Evolutionary conservation across 2,329 filamentous ascomycete species (phyloP).

Genomic region (Ilyonectria destructans): DNA sequence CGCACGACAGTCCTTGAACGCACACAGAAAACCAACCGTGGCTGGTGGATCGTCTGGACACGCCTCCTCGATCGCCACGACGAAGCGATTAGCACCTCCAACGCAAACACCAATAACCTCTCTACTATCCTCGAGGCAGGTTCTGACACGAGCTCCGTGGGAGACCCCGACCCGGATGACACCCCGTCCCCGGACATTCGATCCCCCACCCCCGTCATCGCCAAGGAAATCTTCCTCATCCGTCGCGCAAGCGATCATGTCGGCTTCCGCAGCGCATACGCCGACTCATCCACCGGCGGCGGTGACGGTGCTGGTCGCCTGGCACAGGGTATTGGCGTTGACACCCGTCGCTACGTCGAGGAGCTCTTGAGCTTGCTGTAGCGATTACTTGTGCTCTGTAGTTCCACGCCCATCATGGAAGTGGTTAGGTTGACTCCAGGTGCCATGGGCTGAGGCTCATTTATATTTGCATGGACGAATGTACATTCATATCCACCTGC

Average conservation of each 20-base stretch:
- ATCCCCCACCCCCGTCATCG: conserved; percentile 38
- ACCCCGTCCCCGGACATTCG: neutral
- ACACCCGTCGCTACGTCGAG: conserved; percentile 84
- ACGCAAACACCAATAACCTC: conserved; percentile 39
- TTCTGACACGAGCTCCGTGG: conserved; percentile 32
- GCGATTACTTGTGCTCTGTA: neutral
- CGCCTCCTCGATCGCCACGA: conserved; percentile 63
- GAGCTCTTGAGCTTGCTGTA: conserved; percentile 75
- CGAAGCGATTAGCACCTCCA: conserved; percentile 31
- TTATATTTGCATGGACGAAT: neutral
- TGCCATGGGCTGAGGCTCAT: neutral
- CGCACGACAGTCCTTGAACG: conserved; percentile 68
- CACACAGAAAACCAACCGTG: conserved; percentile 77
- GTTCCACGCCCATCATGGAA: conserved; percentile 1
- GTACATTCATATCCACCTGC: neutral
- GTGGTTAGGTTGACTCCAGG: neutral
- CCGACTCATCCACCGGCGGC: conserved; percentile 59
- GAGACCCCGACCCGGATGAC: conserved; percentile 18
- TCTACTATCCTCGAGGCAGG: conserved; percentile 49
- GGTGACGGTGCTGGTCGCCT: conserved; percentile 73
- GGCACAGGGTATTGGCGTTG: conserved; percentile 82
- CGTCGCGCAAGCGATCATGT: conserved; percentile 73
- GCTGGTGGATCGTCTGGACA: conserved; percentile 81
- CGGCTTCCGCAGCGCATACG: conserved; percentile 56
- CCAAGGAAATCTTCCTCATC: conserved; percentile 76